Base-by-base conservation (phyloP, 2,329 filamentous ascomycete species). In the Aspergillus calidoustus region DNA sequence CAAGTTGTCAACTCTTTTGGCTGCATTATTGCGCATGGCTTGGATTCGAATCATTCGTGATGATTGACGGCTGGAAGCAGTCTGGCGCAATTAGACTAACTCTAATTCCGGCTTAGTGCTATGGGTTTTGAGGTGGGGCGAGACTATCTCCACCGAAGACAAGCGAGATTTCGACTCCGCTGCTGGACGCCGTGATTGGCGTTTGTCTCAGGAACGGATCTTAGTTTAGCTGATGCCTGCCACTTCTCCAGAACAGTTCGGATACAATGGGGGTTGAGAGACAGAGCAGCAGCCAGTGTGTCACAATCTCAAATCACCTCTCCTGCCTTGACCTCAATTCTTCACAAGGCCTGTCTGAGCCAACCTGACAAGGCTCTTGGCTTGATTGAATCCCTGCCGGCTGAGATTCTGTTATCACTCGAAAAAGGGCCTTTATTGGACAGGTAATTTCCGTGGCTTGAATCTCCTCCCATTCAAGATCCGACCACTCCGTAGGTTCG, bases 161-260 rank as follows among this genome's bases (percentile, higher is more conserved):
- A 66, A 70, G 68, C 64, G 67, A 70, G 67, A 68, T 70, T 69
- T 69, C 65, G 57, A 65, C 58, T 50, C 49, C 54, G 50, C 51
- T 49, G 30, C 23, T 54, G n/a, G 28, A 5, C 11, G 22, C 31
- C n/a, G n/a, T 64, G 57, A 68, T 70, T 69, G 68, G 67, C 23
- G 4, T 28, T n/a, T 48, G 38, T 43, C 51, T 68, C 66, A 68
- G 67, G 66, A 66, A 69, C 65, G 54, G 57, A 48, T 60, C 55
- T 52, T 64, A 51, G 59, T 62, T 57, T 46, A 50, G 58, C 51
- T 63, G 66, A 61, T 64, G 66, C 63, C 64, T 68, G 58, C 41
- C 52, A 11, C 54, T 61, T 60, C 56, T 62, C 64, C 64, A 59
- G 62, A 59, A 61, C 50, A 54, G 46, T 57, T 56, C 59, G 62